A percentile compares a stretch with the other conserved stretches of the same genome.
Evolutionary conservation across 139 green algal species (phyloP).

Genomic region (Tetraselmis striata): DNA sequence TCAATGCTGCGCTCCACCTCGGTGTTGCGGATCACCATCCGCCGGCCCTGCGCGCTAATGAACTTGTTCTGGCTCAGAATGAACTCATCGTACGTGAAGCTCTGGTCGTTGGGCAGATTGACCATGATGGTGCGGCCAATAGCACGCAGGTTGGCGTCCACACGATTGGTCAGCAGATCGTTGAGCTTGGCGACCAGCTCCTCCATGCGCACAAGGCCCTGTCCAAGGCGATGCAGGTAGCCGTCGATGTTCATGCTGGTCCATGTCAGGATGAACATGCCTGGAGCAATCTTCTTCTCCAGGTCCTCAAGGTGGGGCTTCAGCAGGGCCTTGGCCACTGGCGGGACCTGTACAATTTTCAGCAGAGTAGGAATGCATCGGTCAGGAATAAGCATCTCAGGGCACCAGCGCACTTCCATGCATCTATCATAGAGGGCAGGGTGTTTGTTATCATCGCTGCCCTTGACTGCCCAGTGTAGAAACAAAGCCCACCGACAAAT

Average conservation of each 20-base stretch:
- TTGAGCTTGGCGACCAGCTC: conserved; percentile 80
- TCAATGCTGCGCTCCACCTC: conserved; percentile 65
- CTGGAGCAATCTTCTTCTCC: conserved; percentile 76
- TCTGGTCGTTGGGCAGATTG: conserved; percentile 68
- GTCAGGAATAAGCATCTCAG: too few species aligned
- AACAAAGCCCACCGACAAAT: too few species aligned
- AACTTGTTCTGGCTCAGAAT: conserved; percentile 57
- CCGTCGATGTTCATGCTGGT: conserved; percentile 88
- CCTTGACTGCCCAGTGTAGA: too few species aligned
- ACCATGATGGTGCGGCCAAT: conserved; percentile 65
- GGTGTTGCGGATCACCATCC: conserved; percentile 62
- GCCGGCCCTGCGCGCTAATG: conserved; percentile 51
- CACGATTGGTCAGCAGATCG: conserved; percentile 74
- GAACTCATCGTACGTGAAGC: conserved; percentile 87
- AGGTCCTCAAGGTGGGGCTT: conserved; percentile 79
- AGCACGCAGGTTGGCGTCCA: conserved; percentile 72
- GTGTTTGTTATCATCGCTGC: too few species aligned
- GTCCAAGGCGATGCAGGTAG: conserved; percentile 79
- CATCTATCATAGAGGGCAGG: too few species aligned
- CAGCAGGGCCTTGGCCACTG: conserved; percentile 70
- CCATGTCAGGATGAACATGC: conserved; percentile 77
- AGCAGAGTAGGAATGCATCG: too few species aligned
- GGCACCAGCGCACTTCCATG: too few species aligned
- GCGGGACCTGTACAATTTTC: conserved; percentile 43
- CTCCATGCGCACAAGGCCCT: conserved; percentile 63